phyloP scores from a whole-genome alignment of 2,329 filamentous ascomycete species.

The Fusarium chlamydosporum region DNA sequence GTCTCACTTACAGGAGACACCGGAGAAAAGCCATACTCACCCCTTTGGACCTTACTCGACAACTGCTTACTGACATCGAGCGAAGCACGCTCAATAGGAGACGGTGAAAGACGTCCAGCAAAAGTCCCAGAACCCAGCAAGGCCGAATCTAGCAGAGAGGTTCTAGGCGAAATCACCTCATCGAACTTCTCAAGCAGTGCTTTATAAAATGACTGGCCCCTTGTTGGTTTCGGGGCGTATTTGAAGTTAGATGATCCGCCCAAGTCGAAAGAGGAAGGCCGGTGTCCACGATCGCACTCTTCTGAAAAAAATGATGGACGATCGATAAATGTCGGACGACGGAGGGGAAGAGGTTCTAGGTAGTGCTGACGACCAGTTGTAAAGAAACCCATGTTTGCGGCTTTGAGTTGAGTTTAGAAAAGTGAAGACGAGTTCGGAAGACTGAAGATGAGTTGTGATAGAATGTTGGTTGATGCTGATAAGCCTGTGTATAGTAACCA shows the following conservation, averaged over 20 bases:
- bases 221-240: not conserved
- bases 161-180: not conserved
- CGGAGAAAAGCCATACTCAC: not conserved
- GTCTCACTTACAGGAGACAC: not conserved
- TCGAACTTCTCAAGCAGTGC: not conserved
- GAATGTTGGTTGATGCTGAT: not conserved
- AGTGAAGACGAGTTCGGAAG: not conserved
- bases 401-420: not conserved
- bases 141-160: not conserved
- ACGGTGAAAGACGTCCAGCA: not conserved
- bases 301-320: slow-evolving; percentile 13
- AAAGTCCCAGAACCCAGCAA: not conserved
- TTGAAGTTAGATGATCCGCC: not conserved
- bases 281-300: slow-evolving; percentile 7
- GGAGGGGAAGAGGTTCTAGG: slow-evolving; percentile 25
- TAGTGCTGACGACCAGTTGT: not conserved
- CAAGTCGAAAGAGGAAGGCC: slow-evolving; percentile 7
- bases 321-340: not conserved
- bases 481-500: not conserved
- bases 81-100: not conserved
- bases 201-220: not conserved
- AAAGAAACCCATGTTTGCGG: slow-evolving; percentile 12
- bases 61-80: not conserved
- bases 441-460: not conserved
- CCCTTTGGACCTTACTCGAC: rapidly evolving